Evolutionary conservation across 768 basidiomycete genomes (phyloP), one percentile per base, ranked within the genome.

Genomic region (Crepidotus variabilis): DNA sequence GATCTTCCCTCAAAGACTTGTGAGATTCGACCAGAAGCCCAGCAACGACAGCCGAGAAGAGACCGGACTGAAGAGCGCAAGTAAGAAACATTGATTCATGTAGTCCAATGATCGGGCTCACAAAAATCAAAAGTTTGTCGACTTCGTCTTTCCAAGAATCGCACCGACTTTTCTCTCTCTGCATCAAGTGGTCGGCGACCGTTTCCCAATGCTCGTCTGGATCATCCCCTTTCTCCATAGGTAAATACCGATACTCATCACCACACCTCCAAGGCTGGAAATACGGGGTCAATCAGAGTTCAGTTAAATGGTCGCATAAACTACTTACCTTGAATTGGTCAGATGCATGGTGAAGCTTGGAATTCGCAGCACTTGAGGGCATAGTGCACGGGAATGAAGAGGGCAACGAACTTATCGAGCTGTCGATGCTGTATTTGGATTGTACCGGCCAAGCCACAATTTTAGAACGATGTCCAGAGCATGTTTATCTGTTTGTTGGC

Each of bases 1-100:
- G 58, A 61, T 64, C 59, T 14, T 49, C 51, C 35, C 56, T 52
- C 10, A 67, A 56, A 23, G 48, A 51, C 23, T 63, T 55, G 14
- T 61, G 60, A 23, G 64, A 64, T 47, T 67, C 61, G 24, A 64
- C 57, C 13, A 59, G 7, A 46, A 67, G 64, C 1, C 61, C 61
- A 0, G 66, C 65, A 10, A 64, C 64, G n/a, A 62, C 57, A 14
- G 64, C 62, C 32, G 66, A 67, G 53, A 65, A 65, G 5, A 67
- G 34, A 47, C 64, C 64, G 9, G 66, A 60, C 64, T 65, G 28
- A 28, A 47, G 2, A 16, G 13, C 13, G 2, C 11, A 2, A 21
- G 5, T 13, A 43, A n/a, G n/a, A n/a, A n/a, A n/a, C n/a, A 11
- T 2, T 46, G 24, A 7, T 48, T 13, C 2, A 14, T 11, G 8